These are phyloP conservation scores for Smithsoniella earleae DNA, from an alignment of 163 green algal species.

Conservation along the genomic window DNA sequence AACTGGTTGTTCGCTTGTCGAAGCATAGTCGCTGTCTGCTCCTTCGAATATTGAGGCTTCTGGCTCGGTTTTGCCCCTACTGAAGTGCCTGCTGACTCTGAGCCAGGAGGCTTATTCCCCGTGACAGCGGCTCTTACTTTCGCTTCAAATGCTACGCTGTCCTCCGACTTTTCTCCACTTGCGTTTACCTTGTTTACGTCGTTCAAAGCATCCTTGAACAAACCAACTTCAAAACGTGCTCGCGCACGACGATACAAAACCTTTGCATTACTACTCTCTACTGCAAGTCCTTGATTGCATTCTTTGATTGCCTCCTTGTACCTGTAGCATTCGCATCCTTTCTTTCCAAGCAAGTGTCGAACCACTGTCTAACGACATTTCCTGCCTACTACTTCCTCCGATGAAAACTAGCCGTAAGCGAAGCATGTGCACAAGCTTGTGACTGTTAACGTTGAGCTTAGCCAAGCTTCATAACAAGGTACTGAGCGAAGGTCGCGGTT, in stretches of 20 bases:
- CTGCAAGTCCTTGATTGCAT: slow-evolving; percentile 1
- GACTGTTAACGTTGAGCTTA: background rate
- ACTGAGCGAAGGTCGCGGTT: too few relatives aligned
- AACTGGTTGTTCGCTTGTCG: background rate
- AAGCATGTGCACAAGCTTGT: background rate
- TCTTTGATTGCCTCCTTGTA: slow-evolving; percentile 19
- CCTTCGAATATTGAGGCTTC: background rate
- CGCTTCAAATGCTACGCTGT: background rate
- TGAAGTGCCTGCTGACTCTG: background rate
- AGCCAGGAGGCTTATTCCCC: background rate
- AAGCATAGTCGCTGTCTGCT: slow-evolving; percentile 2
- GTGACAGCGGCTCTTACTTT: background rate
- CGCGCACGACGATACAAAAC: background rate
- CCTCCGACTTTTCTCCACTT: background rate
- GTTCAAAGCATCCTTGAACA: slow-evolving; percentile 23
- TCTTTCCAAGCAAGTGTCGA: too few relatives aligned
- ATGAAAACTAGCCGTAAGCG: background rate
- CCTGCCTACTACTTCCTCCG: background rate
- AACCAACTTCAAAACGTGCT: background rate
- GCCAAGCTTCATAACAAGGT: background rate
- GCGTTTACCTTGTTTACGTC: slow-evolving; percentile 20
- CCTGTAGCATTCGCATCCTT: background rate
- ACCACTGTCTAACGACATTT: background rate
- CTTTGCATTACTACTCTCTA: slow-evolving; percentile 12
- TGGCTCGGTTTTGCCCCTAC: background rate